phyloP scores from a whole-genome alignment of 2,329 filamentous ascomycete genomes.

The Fusarium sp. region DNA sequence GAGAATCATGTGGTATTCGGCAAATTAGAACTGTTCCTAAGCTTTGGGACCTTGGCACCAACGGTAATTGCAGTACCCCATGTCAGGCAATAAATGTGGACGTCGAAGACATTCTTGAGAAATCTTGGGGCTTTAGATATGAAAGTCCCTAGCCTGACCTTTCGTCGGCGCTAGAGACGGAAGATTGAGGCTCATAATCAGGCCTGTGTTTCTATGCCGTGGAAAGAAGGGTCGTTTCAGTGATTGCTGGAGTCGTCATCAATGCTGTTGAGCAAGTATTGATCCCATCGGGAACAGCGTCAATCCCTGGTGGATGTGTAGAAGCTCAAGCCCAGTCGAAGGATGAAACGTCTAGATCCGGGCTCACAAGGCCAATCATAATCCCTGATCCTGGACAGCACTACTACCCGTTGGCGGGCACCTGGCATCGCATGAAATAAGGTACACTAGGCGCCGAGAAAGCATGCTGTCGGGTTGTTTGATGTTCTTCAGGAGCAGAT shows the following conservation, averaged over 20 bases:
- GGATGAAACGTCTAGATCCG: slow-evolving; percentile 42
- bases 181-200: slow-evolving; percentile 5
- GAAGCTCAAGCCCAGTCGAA: slow-evolving; percentile 23
- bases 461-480: not conserved
- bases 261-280: not conserved
- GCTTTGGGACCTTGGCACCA: slow-evolving; percentile 5
- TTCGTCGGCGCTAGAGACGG: not conserved
- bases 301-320: slow-evolving; percentile 15
- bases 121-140: not conserved
- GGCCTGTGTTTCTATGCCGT: slow-evolving; percentile 3
- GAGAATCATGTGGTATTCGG: not conserved
- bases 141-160: not conserved
- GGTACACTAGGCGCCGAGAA: slow-evolving; percentile 16
- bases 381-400: slow-evolving; percentile 37
- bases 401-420: not conserved
- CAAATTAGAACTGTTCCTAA: not conserved
- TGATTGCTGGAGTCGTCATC: slow-evolving; percentile 16
- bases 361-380: slow-evolving; percentile 6
- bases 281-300: slow-evolving; percentile 18
- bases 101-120: not conserved
- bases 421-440: slow-evolving; percentile 14
- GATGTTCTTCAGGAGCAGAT: not conserved
- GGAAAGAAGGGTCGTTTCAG: slow-evolving; percentile 11
- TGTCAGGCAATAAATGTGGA: slow-evolving; percentile 20
- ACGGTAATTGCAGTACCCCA: slow-evolving; percentile 33